phyloP scores from a whole-genome alignment of 2,329 filamentous ascomycete species.

The Penicillium sp. region DNA sequence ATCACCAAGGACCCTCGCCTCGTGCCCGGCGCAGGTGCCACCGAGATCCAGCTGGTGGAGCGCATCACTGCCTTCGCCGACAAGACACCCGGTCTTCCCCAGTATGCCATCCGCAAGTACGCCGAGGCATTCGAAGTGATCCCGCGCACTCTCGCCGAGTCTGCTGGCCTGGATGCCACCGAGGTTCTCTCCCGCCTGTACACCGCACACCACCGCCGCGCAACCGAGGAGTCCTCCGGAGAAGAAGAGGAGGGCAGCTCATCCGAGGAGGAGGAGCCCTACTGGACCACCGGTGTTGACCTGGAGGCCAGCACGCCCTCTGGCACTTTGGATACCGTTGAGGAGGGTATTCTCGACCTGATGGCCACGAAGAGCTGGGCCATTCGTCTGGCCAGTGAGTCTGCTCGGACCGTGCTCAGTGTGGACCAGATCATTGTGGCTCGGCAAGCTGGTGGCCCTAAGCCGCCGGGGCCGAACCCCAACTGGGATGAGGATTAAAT shows the following conservation, averaged over 20 bases:
- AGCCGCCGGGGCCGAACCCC: constrained; percentile 90
- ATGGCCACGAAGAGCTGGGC: constrained; percentile 93
- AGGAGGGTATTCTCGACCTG: constrained; percentile 86
- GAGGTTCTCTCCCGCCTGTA: constrained; percentile 90
- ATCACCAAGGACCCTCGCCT: constrained; percentile 89
- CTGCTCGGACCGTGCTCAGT: constrained; percentile 85
- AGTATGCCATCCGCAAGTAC: constrained; percentile 97
- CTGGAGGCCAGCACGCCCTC: constrained; percentile 79
- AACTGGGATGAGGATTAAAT: constrained; percentile 63
- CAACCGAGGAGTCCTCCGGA: constrained; percentile 23
- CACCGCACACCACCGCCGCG: constrained; percentile 69
- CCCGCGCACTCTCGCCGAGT: constrained; percentile 88
- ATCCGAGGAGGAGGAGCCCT: constrained; percentile 62
- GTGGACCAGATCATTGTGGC: constrained; percentile 99
- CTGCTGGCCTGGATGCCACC: constrained; percentile 92
- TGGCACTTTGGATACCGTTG: constrained; percentile 77
- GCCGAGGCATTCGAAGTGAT: constrained; percentile 97
- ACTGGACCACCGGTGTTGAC: constrained; percentile 90
- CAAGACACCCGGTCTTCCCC: constrained; percentile 83
- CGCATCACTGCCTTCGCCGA: constrained; percentile 85
- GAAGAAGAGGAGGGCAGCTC: constrained; percentile 35
- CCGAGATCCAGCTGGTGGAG: constrained; percentile 90
- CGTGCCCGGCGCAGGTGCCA: constrained; percentile 88
- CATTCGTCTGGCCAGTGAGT: constrained; percentile 92
- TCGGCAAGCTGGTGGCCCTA: constrained; percentile 92